These are phyloP conservation scores for Perkinsus marinus DNA, from an alignment of 169 alveolate genomes.

Conservation along the genomic window DNA sequence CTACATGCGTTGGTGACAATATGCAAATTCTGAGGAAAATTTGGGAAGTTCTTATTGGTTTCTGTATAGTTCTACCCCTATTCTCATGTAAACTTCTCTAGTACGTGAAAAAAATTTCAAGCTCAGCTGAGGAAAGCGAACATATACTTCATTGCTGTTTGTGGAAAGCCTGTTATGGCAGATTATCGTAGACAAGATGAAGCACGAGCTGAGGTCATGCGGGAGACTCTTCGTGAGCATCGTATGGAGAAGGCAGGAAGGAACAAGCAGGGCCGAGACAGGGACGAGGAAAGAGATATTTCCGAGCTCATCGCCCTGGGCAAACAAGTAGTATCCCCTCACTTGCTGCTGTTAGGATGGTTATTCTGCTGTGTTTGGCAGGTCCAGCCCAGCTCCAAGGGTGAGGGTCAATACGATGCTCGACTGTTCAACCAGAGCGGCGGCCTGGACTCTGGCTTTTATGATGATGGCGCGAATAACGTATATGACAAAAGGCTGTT, in stretches of 20 bases:
- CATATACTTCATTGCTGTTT: no score
- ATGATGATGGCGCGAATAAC: not conserved
- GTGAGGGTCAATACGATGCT: slow-evolving; percentile 48
- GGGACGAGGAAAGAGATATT: slow-evolving; percentile 59
- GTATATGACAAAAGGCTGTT: not conserved
- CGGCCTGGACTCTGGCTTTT: slow-evolving; percentile 57
- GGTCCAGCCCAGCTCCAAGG: slow-evolving; percentile 56
- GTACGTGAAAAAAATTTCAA: no score
- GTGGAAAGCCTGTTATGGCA: not conserved
- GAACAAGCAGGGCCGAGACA: slow-evolving; percentile 50
- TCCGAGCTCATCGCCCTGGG: slow-evolving; percentile 76
- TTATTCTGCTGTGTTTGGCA: slow-evolving; percentile 8
- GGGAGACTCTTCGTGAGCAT: not conserved
- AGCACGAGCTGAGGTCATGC: not conserved
- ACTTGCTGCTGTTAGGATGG: not conserved
- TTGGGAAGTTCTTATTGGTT: no score
- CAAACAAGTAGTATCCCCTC: not conserved
- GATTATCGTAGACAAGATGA: not conserved
- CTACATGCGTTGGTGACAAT: no score
- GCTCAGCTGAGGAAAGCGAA: no score
- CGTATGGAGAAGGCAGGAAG: slow-evolving; percentile 39
- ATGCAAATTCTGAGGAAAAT: no score
- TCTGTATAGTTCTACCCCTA: no score
- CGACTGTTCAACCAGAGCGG: slow-evolving; percentile 54
- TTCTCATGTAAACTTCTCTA: no score